Percentiles rank a stretch among this genome's conserved stretches.
Evolutionary conservation across 1,284 basidiomycete genomes (phyloP).

Genomic region (Takashimella tepidaria): DNA sequence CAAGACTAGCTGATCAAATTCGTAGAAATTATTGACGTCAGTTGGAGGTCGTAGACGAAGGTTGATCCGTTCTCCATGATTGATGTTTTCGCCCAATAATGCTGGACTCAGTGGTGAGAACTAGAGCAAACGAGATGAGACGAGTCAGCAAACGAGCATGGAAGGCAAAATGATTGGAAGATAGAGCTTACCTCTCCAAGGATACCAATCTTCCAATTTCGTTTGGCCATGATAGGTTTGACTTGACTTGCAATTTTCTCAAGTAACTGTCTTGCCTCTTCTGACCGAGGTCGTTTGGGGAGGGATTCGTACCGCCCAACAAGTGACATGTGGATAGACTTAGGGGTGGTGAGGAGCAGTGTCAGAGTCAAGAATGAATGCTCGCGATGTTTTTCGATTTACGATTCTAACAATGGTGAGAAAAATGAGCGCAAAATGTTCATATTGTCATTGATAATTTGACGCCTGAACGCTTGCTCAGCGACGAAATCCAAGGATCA

Average conservation of each 20-base stretch:
- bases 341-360: too few species aligned
- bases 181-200: slow-evolving; percentile 58
- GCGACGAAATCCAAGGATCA: too few species aligned
- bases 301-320: slow-evolving; percentile 45
- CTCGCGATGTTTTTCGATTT: too few species aligned
- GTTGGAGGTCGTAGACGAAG: slow-evolving; percentile 67
- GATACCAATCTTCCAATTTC: slow-evolving; percentile 70
- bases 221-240: slow-evolving; percentile 83
- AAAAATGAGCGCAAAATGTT: too few species aligned
- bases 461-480: too few species aligned
- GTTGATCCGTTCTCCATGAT: slow-evolving; percentile 71
- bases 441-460: too few species aligned
- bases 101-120: slow-evolving; percentile 73
- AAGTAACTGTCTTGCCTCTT: slow-evolving; percentile 52
- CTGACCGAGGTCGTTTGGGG: slow-evolving; percentile 36
- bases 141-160: not conserved
- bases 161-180: not conserved
- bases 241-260: slow-evolving; percentile 72
- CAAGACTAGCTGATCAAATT: slow-evolving; percentile 65
- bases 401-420: too few species aligned
- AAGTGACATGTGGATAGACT: slow-evolving; percentile 34
- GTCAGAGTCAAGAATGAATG: too few species aligned
- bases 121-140: too few species aligned
- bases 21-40: slow-evolving; percentile 65
- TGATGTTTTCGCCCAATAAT: slow-evolving; percentile 64